Evolutionary conservation across 345 rosid genomes (phyloP), one percentile per base, ranked within the genome.

Genomic region (Arabis hirsuta): DNA sequence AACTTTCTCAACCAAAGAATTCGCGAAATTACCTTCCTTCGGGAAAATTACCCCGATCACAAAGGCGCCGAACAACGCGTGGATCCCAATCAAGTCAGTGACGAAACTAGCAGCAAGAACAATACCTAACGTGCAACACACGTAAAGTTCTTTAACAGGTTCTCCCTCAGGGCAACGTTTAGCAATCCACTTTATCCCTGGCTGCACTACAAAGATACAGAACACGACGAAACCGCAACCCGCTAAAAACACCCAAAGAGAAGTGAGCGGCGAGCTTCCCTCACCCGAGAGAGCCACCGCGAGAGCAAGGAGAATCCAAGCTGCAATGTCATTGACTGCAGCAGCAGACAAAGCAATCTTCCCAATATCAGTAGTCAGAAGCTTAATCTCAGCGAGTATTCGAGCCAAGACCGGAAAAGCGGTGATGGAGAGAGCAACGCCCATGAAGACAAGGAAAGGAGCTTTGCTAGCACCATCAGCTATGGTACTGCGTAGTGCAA

Each of bases 81-180:
- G 91, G 65, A 86, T 86, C 54, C 91, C 88, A 39, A 83, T 83
- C 20, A 81, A 61, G 41, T 84, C 87, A 0, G 88, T 84, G 19
- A 81, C 39, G 39, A 86, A 83, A 12, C 84, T 85, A 9, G 91
- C 83, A 6, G 81, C 62, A 71, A 87, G 73, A 7, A 84, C 86
- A 4, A 80, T 78, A 4, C 81, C 72, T 38, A 87, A 72, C 36
- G 87, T 84, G 42, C 46, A 27, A 48, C 87, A 87, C 41, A 84
- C 81, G 69, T 73, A 83, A 1, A 61, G 79, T 42, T 87, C 88
- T 6, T 82, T 79, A 1, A 73, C 76, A 0, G 69, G 32, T 9
- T 65, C 84, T 2, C 72, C 78, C 1, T 81, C 85, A 32, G 81
- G 81, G 3, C 78, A 73, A 3, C 71, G 78, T 68, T 72, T 68